Evolutionary conservation across 2,329 filamentous ascomycete genomes (phyloP).

Genomic region (Penicillium sp.): DNA sequence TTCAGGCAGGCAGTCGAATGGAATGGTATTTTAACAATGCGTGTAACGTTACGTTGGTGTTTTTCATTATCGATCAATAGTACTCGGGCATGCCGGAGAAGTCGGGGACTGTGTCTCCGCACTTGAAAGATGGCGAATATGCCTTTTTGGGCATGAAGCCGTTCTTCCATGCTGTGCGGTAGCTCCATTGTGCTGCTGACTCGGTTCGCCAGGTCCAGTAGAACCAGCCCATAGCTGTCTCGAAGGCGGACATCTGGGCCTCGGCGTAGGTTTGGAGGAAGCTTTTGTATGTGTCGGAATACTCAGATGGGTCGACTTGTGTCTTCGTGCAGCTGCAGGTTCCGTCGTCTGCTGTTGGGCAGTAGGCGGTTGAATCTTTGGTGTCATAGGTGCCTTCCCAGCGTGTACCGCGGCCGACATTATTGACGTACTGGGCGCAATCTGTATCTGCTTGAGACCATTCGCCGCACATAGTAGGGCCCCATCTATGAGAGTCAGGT

Average conservation of each 20-base stretch:
- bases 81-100: conserved; percentile 47
- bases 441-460: conserved; percentile 98
- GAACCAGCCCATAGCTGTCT: conserved; percentile 95
- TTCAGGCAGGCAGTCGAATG: conserved; percentile 2
- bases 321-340: conserved; percentile 73
- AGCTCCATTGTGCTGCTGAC: conserved; percentile 81
- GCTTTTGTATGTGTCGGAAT: conserved; percentile 74
- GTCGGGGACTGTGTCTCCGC: conserved; percentile 51
- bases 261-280: conserved; percentile 90
- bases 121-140: conserved; percentile 70
- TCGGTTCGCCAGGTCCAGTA: conserved; percentile 99
- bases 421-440: conserved; percentile 83
- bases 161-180: conserved; percentile 63
- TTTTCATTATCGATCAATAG: conserved; percentile 35
- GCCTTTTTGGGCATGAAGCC: conserved; percentile 77
- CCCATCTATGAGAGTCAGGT: conserved; percentile 63
- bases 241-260: conserved; percentile 94
- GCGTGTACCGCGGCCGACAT: conserved; percentile 81
- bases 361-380: conserved; percentile 70
- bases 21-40: conserved; percentile 10
- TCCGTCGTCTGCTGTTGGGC: conserved; percentile 63
- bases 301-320: conserved; percentile 70
- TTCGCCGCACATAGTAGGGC: conserved; percentile 91
- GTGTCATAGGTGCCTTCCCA: conserved; percentile 82
- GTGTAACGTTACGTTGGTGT: neutral